A percentile compares a stretch with the other conserved stretches of the same genome.
Conservation (phyloP, 108 stramenopile genomes). For the Stephanodiscus minutulus region DNA sequence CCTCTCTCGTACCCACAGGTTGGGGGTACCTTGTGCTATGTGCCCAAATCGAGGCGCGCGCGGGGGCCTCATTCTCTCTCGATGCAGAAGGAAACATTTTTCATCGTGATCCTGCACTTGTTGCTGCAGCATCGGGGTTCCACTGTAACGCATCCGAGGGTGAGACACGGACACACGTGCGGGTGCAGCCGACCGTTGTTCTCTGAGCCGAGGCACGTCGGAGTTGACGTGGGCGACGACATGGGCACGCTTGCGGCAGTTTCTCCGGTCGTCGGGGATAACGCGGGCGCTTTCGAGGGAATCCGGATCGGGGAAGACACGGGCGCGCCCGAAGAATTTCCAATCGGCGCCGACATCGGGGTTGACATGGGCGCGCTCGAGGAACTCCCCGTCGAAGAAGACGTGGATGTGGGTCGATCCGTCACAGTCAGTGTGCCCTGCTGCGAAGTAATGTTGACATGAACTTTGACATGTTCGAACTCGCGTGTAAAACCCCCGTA, state of each 20-base stretch:
- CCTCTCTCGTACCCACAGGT: too few relatives aligned
- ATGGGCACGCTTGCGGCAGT: too few relatives aligned
- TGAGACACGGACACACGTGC: not conserved
- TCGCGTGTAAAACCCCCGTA: constrained; percentile 4
- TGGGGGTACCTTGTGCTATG: too few relatives aligned
- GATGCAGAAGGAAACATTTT: not conserved
- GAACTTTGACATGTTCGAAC: constrained; percentile 20
- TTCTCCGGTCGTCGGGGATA: not conserved
- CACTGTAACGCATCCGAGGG: not conserved
- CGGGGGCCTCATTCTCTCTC: not conserved
- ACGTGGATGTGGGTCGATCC: not conserved
- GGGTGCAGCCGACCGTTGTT: not conserved
- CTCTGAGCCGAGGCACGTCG: not conserved
- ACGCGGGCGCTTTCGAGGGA: not conserved
- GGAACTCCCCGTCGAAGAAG: not conserved
- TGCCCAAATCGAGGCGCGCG: too few relatives aligned
- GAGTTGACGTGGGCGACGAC: not conserved
- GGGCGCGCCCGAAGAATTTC: too few relatives aligned
- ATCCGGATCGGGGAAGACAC: not conserved
- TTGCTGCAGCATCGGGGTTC: not conserved
- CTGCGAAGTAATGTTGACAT: constrained; percentile 8
- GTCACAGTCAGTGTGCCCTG: constrained; percentile 1
- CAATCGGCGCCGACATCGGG: too few relatives aligned
- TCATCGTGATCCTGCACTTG: not conserved
- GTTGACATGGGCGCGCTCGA: not conserved